Evolutionary conservation across 2,329 filamentous ascomycete genomes (phyloP).

Genomic region (Fusarium ramigenum): DNA sequence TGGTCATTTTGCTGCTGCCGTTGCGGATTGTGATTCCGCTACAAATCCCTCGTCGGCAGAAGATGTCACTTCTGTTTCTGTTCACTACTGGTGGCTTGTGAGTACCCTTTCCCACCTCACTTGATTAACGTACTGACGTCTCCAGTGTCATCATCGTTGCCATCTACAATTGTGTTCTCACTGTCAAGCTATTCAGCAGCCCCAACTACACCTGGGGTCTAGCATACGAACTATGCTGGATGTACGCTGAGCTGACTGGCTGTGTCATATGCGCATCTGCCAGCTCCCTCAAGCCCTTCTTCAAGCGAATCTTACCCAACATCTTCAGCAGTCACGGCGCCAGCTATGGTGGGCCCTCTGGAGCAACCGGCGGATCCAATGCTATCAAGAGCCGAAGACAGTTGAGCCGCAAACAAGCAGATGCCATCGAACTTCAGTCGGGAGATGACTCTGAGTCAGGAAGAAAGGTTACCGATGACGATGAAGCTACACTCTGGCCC

Average conservation of each 20-base stretch:
- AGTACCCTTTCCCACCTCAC: background rate
- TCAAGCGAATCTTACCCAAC: slow-evolving; percentile 23
- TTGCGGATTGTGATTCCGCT: slow-evolving; percentile 25
- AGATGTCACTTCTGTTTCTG: slow-evolving; percentile 25
- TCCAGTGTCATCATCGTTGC: slow-evolving; percentile 33
- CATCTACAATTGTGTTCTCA: slow-evolving; percentile 37
- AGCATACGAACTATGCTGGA: slow-evolving; percentile 38
- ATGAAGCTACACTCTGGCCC: slow-evolving; percentile 32
- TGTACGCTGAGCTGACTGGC: slow-evolving; percentile 39
- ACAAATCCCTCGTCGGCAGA: slow-evolving; percentile 32
- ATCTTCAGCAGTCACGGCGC: slow-evolving; percentile 16
- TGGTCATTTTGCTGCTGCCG: slow-evolving; percentile 28
- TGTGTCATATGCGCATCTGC: slow-evolving; percentile 39
- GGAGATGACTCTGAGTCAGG: slow-evolving; percentile 32
- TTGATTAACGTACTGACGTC: background rate
- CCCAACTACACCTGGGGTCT: slow-evolving; percentile 38
- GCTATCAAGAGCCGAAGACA: slow-evolving; percentile 19
- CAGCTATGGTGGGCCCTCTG: slow-evolving; percentile 12
- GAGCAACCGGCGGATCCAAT: slow-evolving; percentile 10
- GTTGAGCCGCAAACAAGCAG: slow-evolving; percentile 28
- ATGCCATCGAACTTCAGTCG: slow-evolving; percentile 37
- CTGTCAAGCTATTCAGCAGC: slow-evolving; percentile 30
- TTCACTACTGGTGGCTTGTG: slow-evolving; percentile 39
- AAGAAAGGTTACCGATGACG: slow-evolving; percentile 24
- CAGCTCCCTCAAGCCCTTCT: slow-evolving; percentile 36